phyloP scores from a whole-genome alignment of 2,329 filamentous ascomycete species.

The Penicillium sp. region DNA sequence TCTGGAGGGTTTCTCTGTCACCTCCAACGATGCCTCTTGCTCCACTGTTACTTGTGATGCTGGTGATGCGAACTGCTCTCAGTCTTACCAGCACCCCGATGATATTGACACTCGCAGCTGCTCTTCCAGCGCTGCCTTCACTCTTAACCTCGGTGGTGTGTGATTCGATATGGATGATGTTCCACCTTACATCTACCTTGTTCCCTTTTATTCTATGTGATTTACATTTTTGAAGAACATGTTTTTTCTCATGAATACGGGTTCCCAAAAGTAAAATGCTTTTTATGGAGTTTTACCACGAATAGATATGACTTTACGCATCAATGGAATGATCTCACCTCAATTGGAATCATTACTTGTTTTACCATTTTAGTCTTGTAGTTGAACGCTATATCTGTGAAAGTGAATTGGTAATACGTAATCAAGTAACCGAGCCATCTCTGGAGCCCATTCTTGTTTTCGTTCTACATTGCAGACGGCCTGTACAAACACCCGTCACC shows the following conservation, averaged over 20 bases:
- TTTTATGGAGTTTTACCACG: not conserved
- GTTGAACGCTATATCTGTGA: no score
- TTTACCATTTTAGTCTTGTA: no score
- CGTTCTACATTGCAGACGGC: no score
- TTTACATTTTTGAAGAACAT: conserved; percentile 5
- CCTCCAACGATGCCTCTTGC: conserved; percentile 24
- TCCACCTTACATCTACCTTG: conserved; percentile 2
- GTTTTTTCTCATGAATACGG: not conserved
- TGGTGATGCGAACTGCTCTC: conserved; percentile 24
- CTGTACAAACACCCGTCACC: no score
- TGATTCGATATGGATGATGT: not conserved
- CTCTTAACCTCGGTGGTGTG: conserved; percentile 39
- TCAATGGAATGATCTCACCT: not conserved
- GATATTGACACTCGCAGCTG: conserved; percentile 30
- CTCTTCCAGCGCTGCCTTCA: conserved; percentile 22
- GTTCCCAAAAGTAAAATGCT: not conserved
- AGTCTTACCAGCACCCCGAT: conserved; percentile 31
- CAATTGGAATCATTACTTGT: no score
- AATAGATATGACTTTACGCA: conserved; percentile 1
- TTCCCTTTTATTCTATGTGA: not conserved
- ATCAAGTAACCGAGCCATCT: no score
- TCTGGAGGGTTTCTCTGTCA: conserved; percentile 27
- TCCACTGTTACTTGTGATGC: conserved; percentile 24
- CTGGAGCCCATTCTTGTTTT: no score
- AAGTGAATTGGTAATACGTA: no score